Evolutionary conservation across 2,329 filamentous ascomycete genomes (phyloP).

Genomic region (Septoria linicola): DNA sequence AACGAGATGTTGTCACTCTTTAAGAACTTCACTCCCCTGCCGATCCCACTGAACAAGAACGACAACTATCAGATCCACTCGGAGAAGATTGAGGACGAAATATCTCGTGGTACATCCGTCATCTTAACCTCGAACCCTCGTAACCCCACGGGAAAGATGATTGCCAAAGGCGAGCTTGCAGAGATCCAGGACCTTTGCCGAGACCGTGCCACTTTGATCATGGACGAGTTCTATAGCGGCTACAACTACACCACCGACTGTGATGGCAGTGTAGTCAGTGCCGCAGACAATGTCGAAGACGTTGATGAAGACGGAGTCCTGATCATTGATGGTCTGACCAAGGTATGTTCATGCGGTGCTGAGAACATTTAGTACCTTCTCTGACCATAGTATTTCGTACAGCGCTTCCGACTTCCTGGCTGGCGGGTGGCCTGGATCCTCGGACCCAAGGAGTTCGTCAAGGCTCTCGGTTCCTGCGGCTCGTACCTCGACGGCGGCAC

Average conservation of each 20-base stretch:
- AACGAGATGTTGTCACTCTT: conserved; percentile 96
- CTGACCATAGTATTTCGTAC: too few species aligned
- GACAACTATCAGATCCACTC: conserved; percentile 93
- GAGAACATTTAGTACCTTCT: too few species aligned
- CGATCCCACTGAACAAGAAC: conserved; percentile 76
- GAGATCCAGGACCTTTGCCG: conserved; percentile 92
- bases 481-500: conserved; percentile 93
- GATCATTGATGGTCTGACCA: conserved; percentile 92
- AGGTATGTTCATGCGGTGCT: conserved; percentile 43
- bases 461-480: conserved; percentile 86
- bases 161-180: conserved; percentile 78
- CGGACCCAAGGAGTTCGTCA: conserved; percentile 87
- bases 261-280: conserved; percentile 83
- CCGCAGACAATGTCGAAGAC: conserved; percentile 85
- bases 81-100: conserved; percentile 77
- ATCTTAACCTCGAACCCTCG: conserved; percentile 93
- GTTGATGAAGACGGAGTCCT: conserved; percentile 82
- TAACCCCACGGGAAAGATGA: conserved; percentile 88
- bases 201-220: conserved; percentile 84
- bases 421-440: conserved; percentile 97
- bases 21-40: conserved; percentile 87
- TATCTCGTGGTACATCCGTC: conserved; percentile 55
- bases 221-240: conserved; percentile 90
- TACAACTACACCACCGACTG: conserved; percentile 96
- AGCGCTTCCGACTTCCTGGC: conserved; percentile 86